Evolutionary conservation across 2,329 filamentous ascomycete genomes (phyloP).

Genomic region (Diaporthe batatas): DNA sequence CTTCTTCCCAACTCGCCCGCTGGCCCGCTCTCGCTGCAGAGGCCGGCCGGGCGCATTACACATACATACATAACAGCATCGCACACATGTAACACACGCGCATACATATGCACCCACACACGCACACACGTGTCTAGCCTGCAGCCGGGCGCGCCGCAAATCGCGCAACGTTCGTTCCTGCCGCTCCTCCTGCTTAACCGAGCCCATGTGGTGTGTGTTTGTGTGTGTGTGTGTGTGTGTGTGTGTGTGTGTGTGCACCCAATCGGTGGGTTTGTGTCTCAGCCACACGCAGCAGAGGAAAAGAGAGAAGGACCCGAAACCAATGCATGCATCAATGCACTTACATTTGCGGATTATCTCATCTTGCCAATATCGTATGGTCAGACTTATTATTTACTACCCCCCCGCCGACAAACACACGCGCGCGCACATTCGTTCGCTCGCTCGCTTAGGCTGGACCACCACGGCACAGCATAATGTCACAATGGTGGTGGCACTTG

Average conservation of each 20-base stretch:
- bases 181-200: not conserved
- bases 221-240: no score
- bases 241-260: no score
- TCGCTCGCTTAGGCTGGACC: slow-evolving; percentile 20
- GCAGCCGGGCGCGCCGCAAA: slow-evolving; percentile 26
- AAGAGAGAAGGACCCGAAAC: not conserved
- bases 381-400: slow-evolving; percentile 21
- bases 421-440: not conserved
- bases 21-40: not conserved
- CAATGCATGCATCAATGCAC: not conserved
- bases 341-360: slow-evolving; percentile 4
- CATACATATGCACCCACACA: slow-evolving; percentile 7
- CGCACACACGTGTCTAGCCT: slow-evolving; percentile 34
- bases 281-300: not conserved
- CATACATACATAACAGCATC: not conserved
- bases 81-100: not conserved
- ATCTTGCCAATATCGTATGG: not conserved
- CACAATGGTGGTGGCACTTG: not conserved
- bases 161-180: slow-evolving; percentile 30
- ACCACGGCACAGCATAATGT: no score
- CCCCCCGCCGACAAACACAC: not conserved
- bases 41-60: slow-evolving; percentile 5
- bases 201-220: slow-evolving; percentile 3
- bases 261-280: slow-evolving; percentile 15
- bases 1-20: not conserved